A percentile compares a stretch with the other conserved stretches of the same genome.
phyloP scores from a whole-genome alignment of 805 yeast species.

The Scheffersomyces ergatensis region DNA sequence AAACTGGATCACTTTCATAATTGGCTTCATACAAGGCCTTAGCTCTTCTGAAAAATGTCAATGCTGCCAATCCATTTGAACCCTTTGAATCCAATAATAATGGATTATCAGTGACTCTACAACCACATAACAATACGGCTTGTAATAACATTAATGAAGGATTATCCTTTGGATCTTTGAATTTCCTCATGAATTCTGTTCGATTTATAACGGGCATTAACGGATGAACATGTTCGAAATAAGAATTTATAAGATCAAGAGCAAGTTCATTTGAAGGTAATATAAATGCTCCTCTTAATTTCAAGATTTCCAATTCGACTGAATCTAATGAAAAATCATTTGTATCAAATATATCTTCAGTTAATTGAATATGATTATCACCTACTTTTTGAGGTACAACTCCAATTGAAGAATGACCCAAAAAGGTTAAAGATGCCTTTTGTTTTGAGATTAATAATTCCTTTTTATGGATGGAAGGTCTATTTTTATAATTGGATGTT shows the following conservation, averaged over 20 bases:
- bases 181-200: constrained; percentile 55
- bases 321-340: constrained; percentile 42
- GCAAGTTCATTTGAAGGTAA: constrained; percentile 61
- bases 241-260: constrained; percentile 57
- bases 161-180: constrained; percentile 53
- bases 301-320: constrained; percentile 63
- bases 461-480: constrained; percentile 36
- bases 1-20: constrained; percentile 62
- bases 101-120: constrained; percentile 57
- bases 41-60: constrained; percentile 63
- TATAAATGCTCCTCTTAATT: constrained; percentile 66
- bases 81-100: constrained; percentile 48
- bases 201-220: constrained; percentile 66
- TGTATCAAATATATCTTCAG: constrained; percentile 37
- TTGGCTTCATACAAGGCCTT: constrained; percentile 71
- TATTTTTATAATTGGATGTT: constrained; percentile 36
- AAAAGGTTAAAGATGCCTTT: constrained; percentile 40
- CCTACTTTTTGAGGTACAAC: constrained; percentile 45
- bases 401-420: constrained; percentile 54
- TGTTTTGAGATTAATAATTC: constrained; percentile 24
- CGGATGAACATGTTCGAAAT: constrained; percentile 66
- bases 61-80: constrained; percentile 49
- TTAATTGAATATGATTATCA: constrained; percentile 46
- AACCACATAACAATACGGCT: constrained; percentile 66
- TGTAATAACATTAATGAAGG: constrained; percentile 68